Conservation (phyloP, 768 basidiomycete genomes). For the Termitomyces sp. region DNA sequence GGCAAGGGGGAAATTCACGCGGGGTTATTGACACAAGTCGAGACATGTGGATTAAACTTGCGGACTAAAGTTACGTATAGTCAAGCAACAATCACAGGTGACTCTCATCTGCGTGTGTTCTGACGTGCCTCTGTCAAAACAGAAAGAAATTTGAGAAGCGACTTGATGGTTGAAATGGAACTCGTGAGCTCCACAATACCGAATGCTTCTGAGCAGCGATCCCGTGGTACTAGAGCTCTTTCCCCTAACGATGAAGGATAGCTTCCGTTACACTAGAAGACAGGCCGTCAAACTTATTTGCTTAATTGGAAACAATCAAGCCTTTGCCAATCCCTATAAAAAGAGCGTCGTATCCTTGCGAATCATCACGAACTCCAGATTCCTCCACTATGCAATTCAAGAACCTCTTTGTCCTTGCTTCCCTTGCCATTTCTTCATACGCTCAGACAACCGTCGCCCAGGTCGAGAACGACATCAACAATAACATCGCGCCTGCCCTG, state of each 20-base stretch:
- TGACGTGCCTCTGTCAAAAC: conserved; percentile 8
- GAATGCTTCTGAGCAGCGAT: neutral
- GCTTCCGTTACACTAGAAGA: neutral
- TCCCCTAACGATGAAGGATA: neutral
- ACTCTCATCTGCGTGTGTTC: neutral
- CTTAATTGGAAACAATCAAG: neutral
- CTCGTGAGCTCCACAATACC: neutral
- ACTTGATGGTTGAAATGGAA: neutral
- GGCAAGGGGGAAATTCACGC: neutral
- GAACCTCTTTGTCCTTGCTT: conserved; percentile 20
- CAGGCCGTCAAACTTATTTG: neutral
- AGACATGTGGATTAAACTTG: neutral
- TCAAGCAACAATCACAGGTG: conserved; percentile 1
- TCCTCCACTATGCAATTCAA: conserved; percentile 22
- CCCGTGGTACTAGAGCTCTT: neutral
- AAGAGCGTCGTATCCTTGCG: neutral
- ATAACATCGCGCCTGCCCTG: conserved; percentile 18
- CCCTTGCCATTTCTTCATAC: conserved; percentile 17
- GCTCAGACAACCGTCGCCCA: conserved; percentile 19
- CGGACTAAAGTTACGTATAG: neutral
- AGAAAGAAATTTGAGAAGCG: neutral
- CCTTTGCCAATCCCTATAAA: neutral
- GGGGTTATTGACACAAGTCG: neutral
- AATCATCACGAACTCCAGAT: neutral
- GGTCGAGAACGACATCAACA: conserved; percentile 23